These are phyloP conservation scores for Ceratocystis eucalypticola DNA, from an alignment of 2,329 filamentous ascomycete genomes.

Conservation along the genomic window DNA sequence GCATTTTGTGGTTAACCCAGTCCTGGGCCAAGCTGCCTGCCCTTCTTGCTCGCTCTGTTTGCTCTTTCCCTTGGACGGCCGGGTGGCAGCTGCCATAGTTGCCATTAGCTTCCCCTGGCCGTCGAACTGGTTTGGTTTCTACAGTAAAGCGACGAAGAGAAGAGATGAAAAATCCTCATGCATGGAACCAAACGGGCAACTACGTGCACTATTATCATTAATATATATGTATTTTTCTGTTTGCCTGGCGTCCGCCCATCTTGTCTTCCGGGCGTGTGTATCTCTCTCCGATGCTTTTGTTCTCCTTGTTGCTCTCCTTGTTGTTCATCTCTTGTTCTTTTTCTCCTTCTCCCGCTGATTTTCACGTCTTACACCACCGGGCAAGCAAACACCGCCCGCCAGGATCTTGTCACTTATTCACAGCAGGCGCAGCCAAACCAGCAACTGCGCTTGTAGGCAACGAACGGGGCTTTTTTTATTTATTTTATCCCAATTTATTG, in stretches of 20 bases:
- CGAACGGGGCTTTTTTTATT: not conserved
- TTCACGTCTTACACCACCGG: not conserved
- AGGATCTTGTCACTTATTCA: not conserved
- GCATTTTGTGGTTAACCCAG: not conserved
- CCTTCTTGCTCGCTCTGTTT: not conserved
- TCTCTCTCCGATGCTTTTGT: not conserved
- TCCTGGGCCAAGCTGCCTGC: not conserved
- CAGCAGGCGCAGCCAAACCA: not conserved
- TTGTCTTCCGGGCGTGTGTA: too few relatives aligned
- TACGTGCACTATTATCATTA: too few relatives aligned
- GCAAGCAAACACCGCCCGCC: not conserved
- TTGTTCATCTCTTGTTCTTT: not conserved
- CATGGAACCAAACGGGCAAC: too few relatives aligned
- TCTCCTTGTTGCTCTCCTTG: not conserved
- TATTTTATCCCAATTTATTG: not conserved
- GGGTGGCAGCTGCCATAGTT: not conserved
- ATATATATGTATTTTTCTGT: not conserved
- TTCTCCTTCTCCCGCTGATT: not conserved
- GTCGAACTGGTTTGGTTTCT: too few relatives aligned
- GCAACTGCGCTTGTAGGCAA: not conserved
- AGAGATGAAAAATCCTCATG: too few relatives aligned
- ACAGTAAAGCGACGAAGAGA: too few relatives aligned
- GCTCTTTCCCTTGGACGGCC: not conserved
- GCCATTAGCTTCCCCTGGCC: not conserved
- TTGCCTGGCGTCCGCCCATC: not conserved